Evolutionary conservation across 257 asterid genomes (phyloP).

Genomic region (Plectranthus barbatus): DNA sequence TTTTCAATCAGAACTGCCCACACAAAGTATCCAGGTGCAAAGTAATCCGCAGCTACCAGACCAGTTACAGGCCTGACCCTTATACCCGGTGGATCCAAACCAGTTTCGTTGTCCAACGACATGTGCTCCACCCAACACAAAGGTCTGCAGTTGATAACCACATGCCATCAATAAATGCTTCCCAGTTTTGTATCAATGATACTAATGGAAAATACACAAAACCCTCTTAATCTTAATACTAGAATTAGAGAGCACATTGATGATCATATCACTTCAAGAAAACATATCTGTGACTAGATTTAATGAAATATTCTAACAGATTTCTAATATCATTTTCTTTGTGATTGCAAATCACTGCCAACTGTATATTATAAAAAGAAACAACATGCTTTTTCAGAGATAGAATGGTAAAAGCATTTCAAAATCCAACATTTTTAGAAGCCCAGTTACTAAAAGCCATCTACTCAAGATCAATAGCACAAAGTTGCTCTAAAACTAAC

Average conservation of each 20-base stretch:
- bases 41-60: slow-evolving; percentile 95
- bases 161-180: not conserved
- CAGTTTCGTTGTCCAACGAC: slow-evolving; percentile 84
- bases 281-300: not conserved
- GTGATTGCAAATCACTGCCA: not conserved
- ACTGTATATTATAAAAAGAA: not conserved
- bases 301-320: not conserved
- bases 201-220: not conserved
- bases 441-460: not conserved
- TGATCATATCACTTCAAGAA: not conserved
- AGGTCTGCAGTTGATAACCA: slow-evolving; percentile 43
- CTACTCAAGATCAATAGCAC: not conserved
- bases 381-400: too few species aligned
- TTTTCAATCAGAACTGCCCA: slow-evolving; percentile 94
- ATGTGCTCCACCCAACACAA: slow-evolving; percentile 93
- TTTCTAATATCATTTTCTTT: not conserved
- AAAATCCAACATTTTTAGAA: too few species aligned
- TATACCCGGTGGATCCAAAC: slow-evolving; percentile 76
- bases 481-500: not conserved
- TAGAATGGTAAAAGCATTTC: too few species aligned
- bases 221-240: not conserved
- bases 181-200: not conserved
- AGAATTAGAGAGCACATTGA: not conserved
- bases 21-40: slow-evolving; percentile 86
- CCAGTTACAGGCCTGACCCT: slow-evolving; percentile 85